phyloP scores from a whole-genome alignment of 176 grass and related monocot species.

The Carex cristatella region DNA sequence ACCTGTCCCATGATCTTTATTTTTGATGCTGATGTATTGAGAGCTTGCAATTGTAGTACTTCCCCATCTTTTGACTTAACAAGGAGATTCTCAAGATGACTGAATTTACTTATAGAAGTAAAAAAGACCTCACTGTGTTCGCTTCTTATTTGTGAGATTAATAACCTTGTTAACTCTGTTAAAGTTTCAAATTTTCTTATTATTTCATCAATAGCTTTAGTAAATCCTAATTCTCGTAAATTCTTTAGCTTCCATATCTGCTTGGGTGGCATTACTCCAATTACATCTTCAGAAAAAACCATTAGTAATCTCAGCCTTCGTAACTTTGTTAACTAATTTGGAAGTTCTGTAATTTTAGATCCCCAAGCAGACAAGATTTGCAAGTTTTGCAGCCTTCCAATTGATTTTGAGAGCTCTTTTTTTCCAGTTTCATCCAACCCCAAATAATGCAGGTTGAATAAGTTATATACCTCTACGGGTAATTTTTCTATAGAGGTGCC shows the following conservation, averaged over 20 bases:
- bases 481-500: background rate
- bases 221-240: background rate
- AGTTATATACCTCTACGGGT: constrained; percentile 25
- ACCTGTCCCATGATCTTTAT: background rate
- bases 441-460: constrained; percentile 34
- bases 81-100: background rate
- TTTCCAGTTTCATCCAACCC: constrained; percentile 23
- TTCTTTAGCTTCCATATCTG: background rate
- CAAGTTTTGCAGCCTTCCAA: background rate
- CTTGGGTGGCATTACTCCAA: background rate
- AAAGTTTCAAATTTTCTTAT: background rate
- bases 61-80: background rate
- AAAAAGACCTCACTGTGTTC: background rate
- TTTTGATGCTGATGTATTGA: background rate
- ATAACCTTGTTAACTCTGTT: background rate
- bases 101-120: background rate
- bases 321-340: background rate
- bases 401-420: constrained; percentile 21
- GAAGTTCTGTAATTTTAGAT: background rate
- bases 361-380: background rate
- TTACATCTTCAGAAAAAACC: background rate
- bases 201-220: background rate
- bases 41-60: background rate
- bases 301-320: background rate
- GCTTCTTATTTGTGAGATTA: background rate